phyloP scores from a whole-genome alignment of 257 asterid species.

The Asclepias syriaca region DNA sequence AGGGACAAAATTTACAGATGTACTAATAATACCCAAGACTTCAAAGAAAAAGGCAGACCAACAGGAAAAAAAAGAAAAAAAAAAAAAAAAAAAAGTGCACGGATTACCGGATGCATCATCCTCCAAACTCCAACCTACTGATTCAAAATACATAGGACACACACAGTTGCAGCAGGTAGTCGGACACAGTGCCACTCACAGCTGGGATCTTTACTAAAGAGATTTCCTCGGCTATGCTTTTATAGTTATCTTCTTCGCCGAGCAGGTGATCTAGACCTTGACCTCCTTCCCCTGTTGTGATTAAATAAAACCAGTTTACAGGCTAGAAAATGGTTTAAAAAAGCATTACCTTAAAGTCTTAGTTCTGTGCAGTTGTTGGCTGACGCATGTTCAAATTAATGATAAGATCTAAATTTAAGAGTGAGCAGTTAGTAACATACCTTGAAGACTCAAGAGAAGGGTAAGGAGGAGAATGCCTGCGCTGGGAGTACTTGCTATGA shows the following conservation, averaged over 20 bases:
- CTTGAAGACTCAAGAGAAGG: conserved; percentile 86
- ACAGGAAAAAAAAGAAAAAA: not conserved
- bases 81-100: not conserved
- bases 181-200: not conserved
- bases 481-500: conserved; percentile 98
- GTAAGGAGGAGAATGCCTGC: conserved; percentile 93
- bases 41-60: not conserved
- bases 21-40: not conserved
- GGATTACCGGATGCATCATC: not conserved
- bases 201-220: not conserved
- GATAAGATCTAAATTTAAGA: conserved; percentile 20
- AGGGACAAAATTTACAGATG: not conserved
- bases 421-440: conserved; percentile 42
- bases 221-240: not conserved
- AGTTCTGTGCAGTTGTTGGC: conserved; percentile 20
- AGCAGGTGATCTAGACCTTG: conserved; percentile 77
- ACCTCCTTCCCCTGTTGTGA: conserved; percentile 66
- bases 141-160: not conserved
- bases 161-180: not conserved
- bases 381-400: conserved; percentile 20
- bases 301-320: conserved; percentile 30
- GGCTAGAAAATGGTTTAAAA: not conserved
- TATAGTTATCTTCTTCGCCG: conserved; percentile 44
- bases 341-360: conserved; percentile 42
- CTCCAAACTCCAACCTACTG: not conserved